A percentile compares a stretch with the other conserved stretches of the same genome.
Evolutionary conservation across 2,329 filamentous ascomycete species (phyloP).

Genomic region (Aspergillus sp.): DNA sequence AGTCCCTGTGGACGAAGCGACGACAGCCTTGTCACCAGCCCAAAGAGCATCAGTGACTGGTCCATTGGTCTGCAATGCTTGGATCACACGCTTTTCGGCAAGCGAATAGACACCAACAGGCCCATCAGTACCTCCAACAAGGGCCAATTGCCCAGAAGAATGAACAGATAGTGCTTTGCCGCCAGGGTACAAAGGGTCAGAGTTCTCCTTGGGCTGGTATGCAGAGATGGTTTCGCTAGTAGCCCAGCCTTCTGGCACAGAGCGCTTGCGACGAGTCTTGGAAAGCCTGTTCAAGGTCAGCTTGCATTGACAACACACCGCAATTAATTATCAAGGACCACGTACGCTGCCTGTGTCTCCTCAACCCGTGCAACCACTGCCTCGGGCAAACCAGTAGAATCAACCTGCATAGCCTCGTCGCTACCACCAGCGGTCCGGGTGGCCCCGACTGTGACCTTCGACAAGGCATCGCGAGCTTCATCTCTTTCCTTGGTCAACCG

Average conservation of each 20-base stretch:
- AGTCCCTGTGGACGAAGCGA: conserved; percentile 65
- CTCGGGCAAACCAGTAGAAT: conserved; percentile 67
- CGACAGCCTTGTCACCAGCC: conserved; percentile 57
- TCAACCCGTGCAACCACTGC: conserved; percentile 66
- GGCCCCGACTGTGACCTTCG: conserved; percentile 68
- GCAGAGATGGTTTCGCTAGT: conserved; percentile 61
- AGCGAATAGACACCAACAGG: conserved; percentile 72
- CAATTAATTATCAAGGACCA: conserved; percentile 12
- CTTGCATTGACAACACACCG: conserved; percentile 7
- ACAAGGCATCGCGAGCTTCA: conserved; percentile 81
- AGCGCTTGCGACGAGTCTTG: conserved; percentile 80
- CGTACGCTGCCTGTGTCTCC: conserved; percentile 69
- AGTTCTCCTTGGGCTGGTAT: conserved; percentile 48
- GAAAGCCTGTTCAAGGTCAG: conserved; percentile 55
- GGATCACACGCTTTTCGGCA: conserved; percentile 64
- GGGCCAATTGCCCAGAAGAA: conserved; percentile 55
- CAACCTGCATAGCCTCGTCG: conserved; percentile 81
- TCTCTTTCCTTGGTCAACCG: conserved; percentile 84
- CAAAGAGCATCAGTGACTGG: conserved; percentile 58
- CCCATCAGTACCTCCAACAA: conserved; percentile 68
- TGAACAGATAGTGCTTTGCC: conserved; percentile 52
- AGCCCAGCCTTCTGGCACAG: conserved; percentile 77
- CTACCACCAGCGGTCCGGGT: conserved; percentile 47
- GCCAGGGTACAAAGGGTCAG: conserved; percentile 53
- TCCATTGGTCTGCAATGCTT: conserved; percentile 55